Evolutionary conservation across 108 stramenopile species (phyloP).

Genomic region (Cyclotella distinguenda): DNA sequence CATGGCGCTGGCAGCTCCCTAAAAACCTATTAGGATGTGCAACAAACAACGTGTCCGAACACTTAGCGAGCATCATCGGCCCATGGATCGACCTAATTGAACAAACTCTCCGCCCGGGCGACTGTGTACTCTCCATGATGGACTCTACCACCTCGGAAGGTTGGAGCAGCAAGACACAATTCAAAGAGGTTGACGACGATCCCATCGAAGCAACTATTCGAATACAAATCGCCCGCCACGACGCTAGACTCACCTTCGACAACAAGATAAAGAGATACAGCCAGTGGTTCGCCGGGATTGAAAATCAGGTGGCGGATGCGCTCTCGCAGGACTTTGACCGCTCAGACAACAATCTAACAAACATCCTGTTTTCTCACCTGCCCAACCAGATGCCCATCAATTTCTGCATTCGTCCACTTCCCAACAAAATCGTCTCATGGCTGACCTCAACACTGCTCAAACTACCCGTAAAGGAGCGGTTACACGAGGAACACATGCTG

Average conservation of each 20-base stretch:
- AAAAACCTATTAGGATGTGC: no score
- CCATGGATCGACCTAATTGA: no score
- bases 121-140: no score
- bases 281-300: constrained; percentile 22
- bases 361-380: background rate
- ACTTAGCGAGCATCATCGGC: no score
- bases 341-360: constrained; percentile 17
- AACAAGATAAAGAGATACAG: background rate
- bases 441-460: constrained; percentile 24
- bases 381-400: constrained; percentile 18
- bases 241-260: background rate
- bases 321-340: constrained; percentile 14
- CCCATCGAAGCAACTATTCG: background rate
- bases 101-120: no score
- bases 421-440: constrained; percentile 22
- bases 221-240: background rate
- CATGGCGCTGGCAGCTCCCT: no score
- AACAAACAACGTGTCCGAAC: no score
- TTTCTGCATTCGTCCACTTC: constrained; percentile 14
- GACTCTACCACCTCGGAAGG: no score
- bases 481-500: background rate
- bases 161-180: no score
- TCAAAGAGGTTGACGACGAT: no score
- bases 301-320: constrained; percentile 20
- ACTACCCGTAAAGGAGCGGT: constrained; percentile 24